Base-by-base conservation (phyloP, 2,329 filamentous ascomycete species). In the Magnaporthiopsis rhizophila region DNA sequence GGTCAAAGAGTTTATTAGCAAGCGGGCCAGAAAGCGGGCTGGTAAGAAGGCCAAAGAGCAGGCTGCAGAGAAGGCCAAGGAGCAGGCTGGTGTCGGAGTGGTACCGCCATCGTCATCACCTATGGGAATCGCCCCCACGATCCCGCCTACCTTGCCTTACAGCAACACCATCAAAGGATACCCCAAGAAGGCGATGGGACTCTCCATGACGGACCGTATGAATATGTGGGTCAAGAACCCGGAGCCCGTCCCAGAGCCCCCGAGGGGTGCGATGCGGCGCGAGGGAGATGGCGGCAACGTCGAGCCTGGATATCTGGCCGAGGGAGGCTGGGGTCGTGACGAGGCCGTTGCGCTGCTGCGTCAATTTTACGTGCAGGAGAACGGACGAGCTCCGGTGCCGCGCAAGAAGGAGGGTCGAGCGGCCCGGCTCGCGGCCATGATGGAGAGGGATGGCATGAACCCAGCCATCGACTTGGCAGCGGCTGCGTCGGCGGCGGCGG, bases 361-460 rank as follows among this genome's bases (percentile, higher is more conserved):
- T 68, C 88, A 94, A 65, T 99, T 99, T 76, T 99, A 99, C 75
- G 91, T 99, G 38, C 95, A 99, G 77, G 93, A 99, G 77, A 99
- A 99, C 76, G 92, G 91, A 68, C 90, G 95, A 81, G 80, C 81
- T 15, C 81, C 81, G 6, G 77, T 83, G 15, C 81, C 81, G 36
- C 77, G 81, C 59, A 83, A 83, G 73, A 83, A 83, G 69, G 81
- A 83, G 73, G 81, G 81, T 45, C 78, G 81, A 9, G 81, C 81
- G n/a, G 81, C 81, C 56, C 78, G 81, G 21, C 71, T 83, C 28
- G 81, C 81, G 13, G 80, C 80, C 36, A 79, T 83, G 76, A 80
- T 82, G 77, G 78, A 80, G 65, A 74, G 74, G 26, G 78, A 80
- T 62, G 75, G 67, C 58, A 72, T 65, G 68, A 67, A 30, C 67